Percentiles rank a stretch among this genome's conserved stretches.
These are phyloP conservation scores for Chaetothyriales sp. DNA, from an alignment of 2,329 filamentous ascomycete genomes.

Conservation along the genomic window DNA sequence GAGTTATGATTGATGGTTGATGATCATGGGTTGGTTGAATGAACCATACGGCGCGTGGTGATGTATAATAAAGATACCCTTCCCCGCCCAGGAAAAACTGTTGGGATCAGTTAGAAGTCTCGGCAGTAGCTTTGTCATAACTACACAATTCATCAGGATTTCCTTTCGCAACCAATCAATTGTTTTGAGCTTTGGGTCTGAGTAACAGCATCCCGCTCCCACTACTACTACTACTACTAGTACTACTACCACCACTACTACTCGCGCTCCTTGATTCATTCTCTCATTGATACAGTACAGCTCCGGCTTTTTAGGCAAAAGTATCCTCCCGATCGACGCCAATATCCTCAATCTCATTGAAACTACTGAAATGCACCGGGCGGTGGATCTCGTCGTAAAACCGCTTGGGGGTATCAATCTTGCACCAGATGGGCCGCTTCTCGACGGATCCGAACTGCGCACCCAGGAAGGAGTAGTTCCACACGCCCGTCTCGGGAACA, in stretches of 20 bases:
- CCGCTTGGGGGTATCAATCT: conserved; percentile 72
- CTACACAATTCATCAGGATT: too few relatives aligned
- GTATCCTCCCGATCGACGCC: conserved; percentile 89
- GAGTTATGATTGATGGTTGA: background rate
- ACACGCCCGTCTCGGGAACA: conserved; percentile 74
- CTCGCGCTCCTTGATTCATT: background rate
- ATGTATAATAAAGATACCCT: too few relatives aligned
- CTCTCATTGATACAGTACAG: background rate
- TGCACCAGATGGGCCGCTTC: conserved; percentile 82
- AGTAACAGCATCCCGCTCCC: background rate
- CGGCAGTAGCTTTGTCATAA: too few relatives aligned
- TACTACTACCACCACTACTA: background rate
- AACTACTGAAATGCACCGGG: conserved; percentile 91
- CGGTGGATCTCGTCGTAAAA: conserved; percentile 92
- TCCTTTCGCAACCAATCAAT: too few relatives aligned
- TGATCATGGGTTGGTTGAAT: too few relatives aligned
- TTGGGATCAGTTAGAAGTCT: too few relatives aligned
- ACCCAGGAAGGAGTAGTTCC: conserved; percentile 99
- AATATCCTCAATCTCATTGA: conserved; percentile 91
- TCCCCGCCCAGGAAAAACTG: too few relatives aligned
- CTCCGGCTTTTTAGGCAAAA: conserved; percentile 53
- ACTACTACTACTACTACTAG: background rate
- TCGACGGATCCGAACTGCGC: conserved; percentile 74
- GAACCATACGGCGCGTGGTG: too few relatives aligned
- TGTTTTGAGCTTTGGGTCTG: too few relatives aligned